Evolutionary conservation across 2,329 filamentous ascomycete genomes (phyloP), one percentile per base, ranked within the genome.

Genomic region (Aspergillus ustus): DNA sequence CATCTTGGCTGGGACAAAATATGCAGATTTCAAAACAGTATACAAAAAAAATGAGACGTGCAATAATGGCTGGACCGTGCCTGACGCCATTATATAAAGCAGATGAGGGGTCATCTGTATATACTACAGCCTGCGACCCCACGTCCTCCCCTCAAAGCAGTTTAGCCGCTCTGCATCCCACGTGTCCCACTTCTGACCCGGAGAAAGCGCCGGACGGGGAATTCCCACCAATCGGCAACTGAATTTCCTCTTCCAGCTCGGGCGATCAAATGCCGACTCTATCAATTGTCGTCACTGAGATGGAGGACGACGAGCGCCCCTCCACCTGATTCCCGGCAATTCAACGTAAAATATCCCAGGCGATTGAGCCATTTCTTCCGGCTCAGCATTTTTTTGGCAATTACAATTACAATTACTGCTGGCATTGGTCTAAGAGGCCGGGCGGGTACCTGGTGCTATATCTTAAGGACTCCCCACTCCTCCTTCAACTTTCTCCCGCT

Each of bases 1-100:
- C 70, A 75, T 72, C 64, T 59, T 74, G 53, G 53, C 63, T 52
- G 37, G 49, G 7, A 22, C 15, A 20, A 4, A 20, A 13, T 19
- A 4, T 49, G 2, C 28, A 43, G 25, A 19, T 3, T 9, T 31
- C 25, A 22, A 8, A 19, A 51, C 19, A 31, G 37, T 8, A 28
- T 29, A 44, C 22, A 53, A 22, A 40, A 22, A 40, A 40, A 40
- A 13, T 40, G 34, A 40, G 15, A 15, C 34, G 34, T 40, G 9
- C 34, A 40, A 40, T 13, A 40, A 40, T 13, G 34, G 34, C 34
- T 40, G 2, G 11, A 40, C 17, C 19, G 25, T 28, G 25, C 25
- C 17, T 55, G 43, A 28, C 17, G 6, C 29, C n/a, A 19, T 9
- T 59, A 59, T 59, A 59, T 57, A 51, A 49, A 56, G 17, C 31